These are phyloP conservation scores for Colletotrichum liriopes DNA, from an alignment of 2,329 filamentous ascomycete genomes.

Conservation along the genomic window DNA sequence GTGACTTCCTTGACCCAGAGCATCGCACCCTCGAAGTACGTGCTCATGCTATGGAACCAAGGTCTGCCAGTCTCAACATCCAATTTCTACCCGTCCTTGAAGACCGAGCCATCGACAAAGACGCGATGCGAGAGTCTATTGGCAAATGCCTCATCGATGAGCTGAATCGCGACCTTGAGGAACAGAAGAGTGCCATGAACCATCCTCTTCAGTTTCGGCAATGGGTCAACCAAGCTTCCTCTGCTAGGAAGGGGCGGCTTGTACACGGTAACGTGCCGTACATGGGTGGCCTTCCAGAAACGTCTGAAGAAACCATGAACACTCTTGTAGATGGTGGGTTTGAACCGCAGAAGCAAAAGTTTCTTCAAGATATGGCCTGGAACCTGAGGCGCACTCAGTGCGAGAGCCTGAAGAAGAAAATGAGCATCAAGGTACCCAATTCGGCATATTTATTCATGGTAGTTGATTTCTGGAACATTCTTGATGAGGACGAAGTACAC, in stretches of 20 bases:
- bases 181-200: slow-evolving; percentile 66
- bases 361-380: slow-evolving; percentile 64
- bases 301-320: slow-evolving; percentile 66
- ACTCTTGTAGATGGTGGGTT: slow-evolving; percentile 75
- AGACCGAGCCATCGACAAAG: slow-evolving; percentile 66
- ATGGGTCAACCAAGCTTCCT: slow-evolving; percentile 66
- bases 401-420: slow-evolving; percentile 65
- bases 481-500: slow-evolving; percentile 78
- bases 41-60: slow-evolving; percentile 62
- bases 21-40: slow-evolving; percentile 78
- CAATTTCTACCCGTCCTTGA: slow-evolving; percentile 80
- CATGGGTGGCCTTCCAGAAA: slow-evolving; percentile 65
- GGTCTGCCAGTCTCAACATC: slow-evolving; percentile 72
- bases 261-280: slow-evolving; percentile 59
- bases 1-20: slow-evolving; percentile 61
- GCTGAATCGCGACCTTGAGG: slow-evolving; percentile 67
- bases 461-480: slow-evolving; percentile 73
- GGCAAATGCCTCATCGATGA: slow-evolving; percentile 64
- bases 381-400: slow-evolving; percentile 67
- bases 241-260: slow-evolving; percentile 55
- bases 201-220: slow-evolving; percentile 65
- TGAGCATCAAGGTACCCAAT: slow-evolving; percentile 73
- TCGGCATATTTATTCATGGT: slow-evolving; percentile 78
- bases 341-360: slow-evolving; percentile 61
- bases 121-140: slow-evolving; percentile 64